phyloP scores from a whole-genome alignment of 495 filamentous ascomycete genomes.

The Hypoxylon lienhwacheense region DNA sequence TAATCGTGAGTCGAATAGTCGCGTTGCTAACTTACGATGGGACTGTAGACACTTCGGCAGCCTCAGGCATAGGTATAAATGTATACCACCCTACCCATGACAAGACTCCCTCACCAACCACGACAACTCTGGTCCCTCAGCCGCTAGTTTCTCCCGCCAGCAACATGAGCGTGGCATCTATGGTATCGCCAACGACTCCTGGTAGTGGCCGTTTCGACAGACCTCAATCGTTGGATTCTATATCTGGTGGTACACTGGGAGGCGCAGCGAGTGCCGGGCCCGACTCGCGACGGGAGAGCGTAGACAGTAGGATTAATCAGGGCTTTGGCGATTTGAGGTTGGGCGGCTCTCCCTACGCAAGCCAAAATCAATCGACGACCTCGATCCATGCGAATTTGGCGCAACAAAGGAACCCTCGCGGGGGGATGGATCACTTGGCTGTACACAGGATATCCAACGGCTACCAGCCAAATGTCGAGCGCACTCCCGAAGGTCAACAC shows the following conservation, averaged over 20 bases:
- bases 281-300: constrained; percentile 69
- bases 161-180: constrained; percentile 60
- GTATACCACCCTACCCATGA: constrained; percentile 52
- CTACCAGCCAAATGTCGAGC: constrained; percentile 59
- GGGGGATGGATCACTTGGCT: constrained; percentile 44
- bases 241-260: constrained; percentile 18
- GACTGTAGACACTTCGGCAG: constrained; percentile 52
- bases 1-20: constrained; percentile 1
- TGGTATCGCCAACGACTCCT: constrained; percentile 57
- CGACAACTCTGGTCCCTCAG: constrained; percentile 45
- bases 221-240: constrained; percentile 51
- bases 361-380: constrained; percentile 74
- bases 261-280: constrained; percentile 32
- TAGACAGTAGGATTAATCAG: constrained; percentile 76
- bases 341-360: constrained; percentile 69
- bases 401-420: constrained; percentile 56
- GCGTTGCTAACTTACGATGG: constrained; percentile 23
- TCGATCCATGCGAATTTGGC: constrained; percentile 62
- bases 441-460: constrained; percentile 64
- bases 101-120: constrained; percentile 57
- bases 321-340: constrained; percentile 70
- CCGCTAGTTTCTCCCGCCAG: constrained; percentile 51
- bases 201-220: constrained; percentile 49
- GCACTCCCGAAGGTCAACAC: constrained; percentile 52
- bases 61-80: constrained; percentile 48